Evolutionary conservation across 2,329 filamentous ascomycete species (phyloP), one percentile per base, ranked within the genome.

Genomic region (Rasamsonia emersonii): DNA sequence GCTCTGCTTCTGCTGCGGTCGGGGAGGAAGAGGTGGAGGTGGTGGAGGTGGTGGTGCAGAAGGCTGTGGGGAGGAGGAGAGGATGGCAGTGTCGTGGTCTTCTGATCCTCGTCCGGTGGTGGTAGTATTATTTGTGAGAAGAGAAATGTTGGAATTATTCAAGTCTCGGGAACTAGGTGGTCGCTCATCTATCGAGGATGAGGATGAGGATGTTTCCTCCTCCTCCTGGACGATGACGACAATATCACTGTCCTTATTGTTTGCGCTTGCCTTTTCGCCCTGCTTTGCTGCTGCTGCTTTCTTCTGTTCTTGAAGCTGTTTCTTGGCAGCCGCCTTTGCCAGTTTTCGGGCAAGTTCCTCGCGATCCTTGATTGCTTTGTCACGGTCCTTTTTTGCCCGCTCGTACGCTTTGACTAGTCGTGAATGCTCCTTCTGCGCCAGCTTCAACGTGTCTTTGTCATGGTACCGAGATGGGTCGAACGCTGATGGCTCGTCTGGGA

Each of bases 391-490:
- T 38, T 82, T 55, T 8, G 76, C 73, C 46, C 75, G 69, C 17
- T 80, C 71, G 50, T 85, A 81, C 6, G 67, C 65, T 49, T 83
- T 83, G 18, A 75, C 63, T 1, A 67, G 64, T 9, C 71, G 68
- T 31, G 74, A 73, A 34, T 76, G 68, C 45, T 85, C 79, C 36
- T 79, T 82, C 45, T 84, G 77, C 2, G 77, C 79, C 24, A 76
- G 67, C 45, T 82, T 84, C 6, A 75, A 73, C 17, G 73, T 64
- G 5, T 75, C 71, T 46, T 79, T 79, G 54, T 84, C 76, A 2
- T 68, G 60, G 49, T 75, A 78, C 28, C 66, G 59, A 26, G 65
- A 62, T 1, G 78, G 53, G 43, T 86, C 70, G 2, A 79, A 70
- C 2, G 65, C 58, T 2, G 64, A 48, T 2, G 76, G 77, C 30